A percentile compares a stretch with the other conserved stretches of the same genome.
Conservation (phyloP, 2,329 filamentous ascomycete genomes). For the Zasmidium cellare region DNA sequence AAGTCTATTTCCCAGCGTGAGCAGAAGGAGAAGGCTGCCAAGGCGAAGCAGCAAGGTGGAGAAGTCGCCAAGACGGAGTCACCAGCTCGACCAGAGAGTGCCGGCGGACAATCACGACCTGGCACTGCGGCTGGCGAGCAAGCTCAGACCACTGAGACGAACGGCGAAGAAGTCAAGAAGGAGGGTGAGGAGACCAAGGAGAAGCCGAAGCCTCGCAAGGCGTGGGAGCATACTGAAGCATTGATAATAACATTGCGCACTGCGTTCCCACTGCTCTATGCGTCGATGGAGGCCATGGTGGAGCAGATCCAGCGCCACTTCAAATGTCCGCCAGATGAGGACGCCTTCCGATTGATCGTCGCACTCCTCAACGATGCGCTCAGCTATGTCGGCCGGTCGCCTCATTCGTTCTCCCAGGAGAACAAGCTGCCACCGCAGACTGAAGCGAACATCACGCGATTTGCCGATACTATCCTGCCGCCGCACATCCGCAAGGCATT, state of each 20-base stretch:
- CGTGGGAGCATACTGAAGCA: conserved; percentile 96
- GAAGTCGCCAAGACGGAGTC: conserved; percentile 37
- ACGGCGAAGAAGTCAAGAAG: conserved; percentile 35
- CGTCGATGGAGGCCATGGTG: conserved; percentile 99
- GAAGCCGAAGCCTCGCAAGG: conserved; percentile 64
- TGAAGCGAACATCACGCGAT: conserved; percentile 93
- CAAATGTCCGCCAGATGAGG: conserved; percentile 97
- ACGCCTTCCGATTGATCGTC: conserved; percentile 96
- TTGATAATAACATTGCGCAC: conserved; percentile 95
- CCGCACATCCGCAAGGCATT: conserved; percentile 94
- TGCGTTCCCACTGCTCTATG: conserved; percentile 88
- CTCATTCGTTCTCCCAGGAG: conserved; percentile 81
- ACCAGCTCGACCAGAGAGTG: conserved; percentile 36
- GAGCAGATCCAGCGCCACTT: conserved; percentile 99
- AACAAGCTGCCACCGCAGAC: conserved; percentile 87
- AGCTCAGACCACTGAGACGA: conserved; percentile 14
- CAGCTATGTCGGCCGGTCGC: conserved; percentile 86
- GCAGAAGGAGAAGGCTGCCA: conserved; percentile 53
- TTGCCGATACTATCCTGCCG: conserved; percentile 93
- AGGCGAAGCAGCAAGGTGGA: conserved; percentile 61
- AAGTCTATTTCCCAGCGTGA: conserved; percentile 68
- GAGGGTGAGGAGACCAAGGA: conserved; percentile 50
- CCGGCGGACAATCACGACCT: conserved; percentile 35
- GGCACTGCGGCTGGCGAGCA: conserved; percentile 46
- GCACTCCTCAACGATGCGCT: conserved; percentile 93